phyloP scores from a whole-genome alignment of 108 stramenopile species.

The Pelagomonas calceolata region DNA sequence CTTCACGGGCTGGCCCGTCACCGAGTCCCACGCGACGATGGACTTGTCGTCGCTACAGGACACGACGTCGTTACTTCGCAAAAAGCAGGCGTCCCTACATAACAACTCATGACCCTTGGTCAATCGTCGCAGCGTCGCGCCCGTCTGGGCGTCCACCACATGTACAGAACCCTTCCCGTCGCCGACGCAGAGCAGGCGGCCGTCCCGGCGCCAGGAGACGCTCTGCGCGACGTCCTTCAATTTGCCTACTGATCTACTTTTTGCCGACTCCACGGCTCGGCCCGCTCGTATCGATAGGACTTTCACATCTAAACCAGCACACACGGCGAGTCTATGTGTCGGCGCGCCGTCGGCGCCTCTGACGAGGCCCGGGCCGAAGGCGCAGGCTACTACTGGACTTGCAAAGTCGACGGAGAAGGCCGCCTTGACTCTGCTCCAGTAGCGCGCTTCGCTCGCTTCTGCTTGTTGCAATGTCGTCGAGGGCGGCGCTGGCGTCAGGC shows the following conservation, averaged over 20 bases:
- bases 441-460: background rate
- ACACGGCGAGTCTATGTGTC: background rate
- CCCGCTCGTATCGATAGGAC: background rate
- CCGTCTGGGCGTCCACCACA: slow-evolving; percentile 11
- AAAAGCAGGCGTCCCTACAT: too few species aligned
- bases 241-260: background rate
- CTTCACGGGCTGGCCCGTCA: slow-evolving; percentile 10
- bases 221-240: slow-evolving; percentile 10
- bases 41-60: slow-evolving; percentile 18
- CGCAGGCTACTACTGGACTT: background rate
- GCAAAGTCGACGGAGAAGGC: background rate
- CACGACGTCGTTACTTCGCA: background rate
- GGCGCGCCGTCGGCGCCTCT: background rate
- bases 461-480: too few species aligned
- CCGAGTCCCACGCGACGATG: slow-evolving; percentile 13
- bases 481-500: too few species aligned
- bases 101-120: slow-evolving; percentile 14
- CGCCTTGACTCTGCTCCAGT: background rate
- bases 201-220: slow-evolving; percentile 2
- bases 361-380: background rate
- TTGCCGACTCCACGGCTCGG: background rate
- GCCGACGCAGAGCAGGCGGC: slow-evolving; percentile 10
- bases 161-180: slow-evolving; percentile 11
- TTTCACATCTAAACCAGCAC: background rate
- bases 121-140: slow-evolving; percentile 13